phyloP scores from a whole-genome alignment of 345 rosid genomes.

The Lumnitzera littorea region DNA sequence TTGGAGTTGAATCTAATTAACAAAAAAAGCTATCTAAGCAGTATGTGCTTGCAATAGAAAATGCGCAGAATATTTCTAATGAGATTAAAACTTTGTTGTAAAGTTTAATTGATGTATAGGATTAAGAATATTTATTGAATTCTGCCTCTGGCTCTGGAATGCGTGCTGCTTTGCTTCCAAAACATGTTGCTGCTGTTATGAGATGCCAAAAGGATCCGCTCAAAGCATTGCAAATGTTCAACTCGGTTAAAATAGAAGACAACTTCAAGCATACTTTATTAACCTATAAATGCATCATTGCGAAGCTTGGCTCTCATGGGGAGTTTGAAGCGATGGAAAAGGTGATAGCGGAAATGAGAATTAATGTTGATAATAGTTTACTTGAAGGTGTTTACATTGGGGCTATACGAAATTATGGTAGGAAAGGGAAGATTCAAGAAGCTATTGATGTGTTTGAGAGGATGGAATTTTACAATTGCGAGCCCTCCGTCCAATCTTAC shows the following conservation, averaged over 20 bases:
- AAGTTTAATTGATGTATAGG: too few relatives aligned
- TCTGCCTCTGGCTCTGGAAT: conserved; percentile 19
- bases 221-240: conserved; percentile 70
- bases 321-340: conserved; percentile 74
- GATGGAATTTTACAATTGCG: conserved; percentile 78
- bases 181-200: conserved; percentile 70
- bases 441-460: conserved; percentile 86
- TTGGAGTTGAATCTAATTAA: too few relatives aligned
- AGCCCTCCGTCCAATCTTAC: conserved; percentile 60
- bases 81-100: too few relatives aligned
- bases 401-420: conserved; percentile 65
- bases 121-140: too few relatives aligned
- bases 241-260: conserved; percentile 55
- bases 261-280: conserved; percentile 63
- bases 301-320: conserved; percentile 71
- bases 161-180: conserved; percentile 59
- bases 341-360: conserved; percentile 44
- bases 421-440: conserved; percentile 72
- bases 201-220: conserved; percentile 62
- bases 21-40: too few relatives aligned
- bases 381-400: conserved; percentile 75
- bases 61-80: too few relatives aligned
- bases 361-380: conserved; percentile 35
- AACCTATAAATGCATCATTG: conserved; percentile 64
- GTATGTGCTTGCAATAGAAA: too few relatives aligned